Base-by-base conservation (phyloP, 176 grass and related monocot genomes). In the Areca catechu region DNA sequence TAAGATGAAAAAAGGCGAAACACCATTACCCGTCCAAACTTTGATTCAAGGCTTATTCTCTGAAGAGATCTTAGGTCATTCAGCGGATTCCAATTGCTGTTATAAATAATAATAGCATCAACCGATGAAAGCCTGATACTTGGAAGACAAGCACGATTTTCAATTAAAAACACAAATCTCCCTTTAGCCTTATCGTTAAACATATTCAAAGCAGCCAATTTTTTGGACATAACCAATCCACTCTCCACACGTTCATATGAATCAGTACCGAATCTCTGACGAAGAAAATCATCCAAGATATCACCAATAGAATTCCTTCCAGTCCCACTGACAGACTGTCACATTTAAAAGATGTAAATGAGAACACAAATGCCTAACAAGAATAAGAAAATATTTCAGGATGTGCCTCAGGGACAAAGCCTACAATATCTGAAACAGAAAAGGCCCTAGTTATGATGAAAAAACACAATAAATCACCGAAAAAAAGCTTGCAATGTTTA, bases 281-380 rank as follows among this genome's bases (percentile, higher is more conserved):
- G 71, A 51, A 97, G 22, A 85, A 88, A 90, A 72, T 97, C 92
- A 61, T 97, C 92, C 48, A 97, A 76, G 73, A 91, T 81, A 24
- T 97, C 86, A 60, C 92, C 80, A 61, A 97, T 82, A 66, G 83
- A 80, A 56, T 84, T 84, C 48, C 66, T 71, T 30, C 77, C 86
- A 79, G 71, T 71, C 24, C 78, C 83, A 15, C 86, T 80, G 67
- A 77, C 66, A 49, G 91, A 81, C 80, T 96, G 77, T 50, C 24
- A 72, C 24, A 79, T 58, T 6, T 24, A 78, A 85, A 24, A 83
- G 28, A 60, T 48, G 22, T 57, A 57, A 67, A 58, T 66, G 10
- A 72, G 22, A 71, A 34, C 30, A 7, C 30, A 34, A 9, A 34
- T 34, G 5, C 30, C 30, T 34, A 34, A 34, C 30, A 34, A 34